These are phyloP conservation scores for Nemania abortiva DNA, from an alignment of 2,329 filamentous ascomycete genomes.

Conservation along the genomic window DNA sequence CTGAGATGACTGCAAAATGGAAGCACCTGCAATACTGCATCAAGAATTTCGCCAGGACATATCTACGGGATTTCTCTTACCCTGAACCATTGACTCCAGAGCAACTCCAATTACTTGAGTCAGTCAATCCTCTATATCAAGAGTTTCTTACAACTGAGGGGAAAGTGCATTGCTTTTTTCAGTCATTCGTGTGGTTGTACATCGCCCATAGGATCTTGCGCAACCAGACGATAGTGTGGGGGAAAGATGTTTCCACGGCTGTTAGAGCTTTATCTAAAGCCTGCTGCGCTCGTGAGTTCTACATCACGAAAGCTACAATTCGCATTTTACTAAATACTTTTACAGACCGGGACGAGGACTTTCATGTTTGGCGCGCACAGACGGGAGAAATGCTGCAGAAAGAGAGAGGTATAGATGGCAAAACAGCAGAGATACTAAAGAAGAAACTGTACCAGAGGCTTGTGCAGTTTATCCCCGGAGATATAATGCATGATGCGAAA, in stretches of 20 bases:
- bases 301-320: background rate
- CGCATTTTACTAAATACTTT: background rate
- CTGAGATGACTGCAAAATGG: conserved; percentile 23
- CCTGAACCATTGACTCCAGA: background rate
- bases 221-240: conserved; percentile 8
- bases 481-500: background rate
- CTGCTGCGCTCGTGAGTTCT: background rate
- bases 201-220: background rate
- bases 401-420: background rate
- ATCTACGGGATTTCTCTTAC: background rate
- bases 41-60: conserved; percentile 20
- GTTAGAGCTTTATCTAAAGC: background rate
- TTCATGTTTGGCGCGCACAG: conserved; percentile 22
- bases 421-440: background rate
- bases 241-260: background rate
- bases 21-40: conserved; percentile 20
- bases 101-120: background rate
- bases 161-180: conserved; percentile 16
- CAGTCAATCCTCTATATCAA: background rate
- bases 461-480: background rate
- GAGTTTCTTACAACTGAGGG: background rate
- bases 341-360: background rate
- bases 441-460: background rate
- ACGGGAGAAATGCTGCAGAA: conserved; percentile 9
- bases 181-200: conserved; percentile 8